Percentiles rank a stretch among this genome's conserved stretches.
Conservation (phyloP, 2,329 filamentous ascomycete genomes). For the Aspergillus udagawae region DNA sequence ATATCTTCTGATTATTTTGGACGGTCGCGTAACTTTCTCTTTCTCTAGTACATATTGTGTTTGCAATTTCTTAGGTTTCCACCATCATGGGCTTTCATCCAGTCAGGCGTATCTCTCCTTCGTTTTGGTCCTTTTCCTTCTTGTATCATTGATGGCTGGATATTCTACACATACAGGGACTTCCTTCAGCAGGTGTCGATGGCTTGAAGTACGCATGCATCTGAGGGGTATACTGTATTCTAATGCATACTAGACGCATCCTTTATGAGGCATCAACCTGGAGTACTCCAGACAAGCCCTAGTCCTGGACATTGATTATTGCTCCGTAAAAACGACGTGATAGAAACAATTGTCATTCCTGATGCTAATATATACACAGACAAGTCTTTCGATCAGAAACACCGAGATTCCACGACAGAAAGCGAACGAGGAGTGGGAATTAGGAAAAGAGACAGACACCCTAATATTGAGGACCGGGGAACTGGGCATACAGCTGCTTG, state of each 20-base stretch:
- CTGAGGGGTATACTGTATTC: neutral
- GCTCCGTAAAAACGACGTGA: neutral
- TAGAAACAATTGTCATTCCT: conserved; percentile 32
- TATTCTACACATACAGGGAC: conserved; percentile 8
- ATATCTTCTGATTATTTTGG: conserved; percentile 20
- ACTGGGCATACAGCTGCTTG: conserved; percentile 43
- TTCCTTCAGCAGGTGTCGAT: neutral
- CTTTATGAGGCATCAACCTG: neutral
- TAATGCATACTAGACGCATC: neutral
- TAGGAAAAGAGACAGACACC: conserved; percentile 16
- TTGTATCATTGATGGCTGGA: neutral
- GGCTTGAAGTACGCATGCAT: neutral
- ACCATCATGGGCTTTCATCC: neutral
- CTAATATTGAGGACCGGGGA: conserved; percentile 37
- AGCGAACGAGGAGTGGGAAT: conserved; percentile 18
- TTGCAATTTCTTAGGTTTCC: conserved; percentile 4
- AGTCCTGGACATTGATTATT: neutral
- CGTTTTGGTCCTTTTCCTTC: neutral
- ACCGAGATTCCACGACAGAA: conserved; percentile 20
- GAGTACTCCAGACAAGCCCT: neutral
- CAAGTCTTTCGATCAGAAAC: conserved; percentile 19
- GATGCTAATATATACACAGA: conserved; percentile 39
- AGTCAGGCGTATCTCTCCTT: neutral
- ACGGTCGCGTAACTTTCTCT: conserved; percentile 11
- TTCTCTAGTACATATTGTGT: conserved; percentile 25